These are phyloP conservation scores for Helotiales sp. DNA, from an alignment of 2,329 filamentous ascomycete species.

Conservation along the genomic window DNA sequence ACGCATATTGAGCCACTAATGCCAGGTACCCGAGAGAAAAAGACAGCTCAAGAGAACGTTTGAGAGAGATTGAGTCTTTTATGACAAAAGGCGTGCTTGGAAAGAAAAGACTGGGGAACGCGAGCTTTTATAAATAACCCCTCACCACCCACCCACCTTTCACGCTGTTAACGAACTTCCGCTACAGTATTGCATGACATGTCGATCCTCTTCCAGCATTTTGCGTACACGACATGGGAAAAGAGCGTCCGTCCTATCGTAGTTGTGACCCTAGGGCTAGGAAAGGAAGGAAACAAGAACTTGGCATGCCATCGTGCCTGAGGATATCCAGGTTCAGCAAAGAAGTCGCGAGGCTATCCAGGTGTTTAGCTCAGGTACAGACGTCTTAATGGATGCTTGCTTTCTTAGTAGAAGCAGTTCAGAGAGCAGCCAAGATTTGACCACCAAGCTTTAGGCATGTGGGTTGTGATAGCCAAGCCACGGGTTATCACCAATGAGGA, in stretches of 20 bases:
- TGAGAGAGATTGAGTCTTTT: conserved; percentile 13
- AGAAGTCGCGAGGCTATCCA: not conserved
- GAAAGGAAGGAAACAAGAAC: conserved; percentile 13
- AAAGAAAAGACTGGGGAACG: not conserved
- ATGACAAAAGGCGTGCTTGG: conserved; percentile 10
- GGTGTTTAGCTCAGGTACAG: conserved; percentile 9
- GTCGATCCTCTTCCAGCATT: not conserved
- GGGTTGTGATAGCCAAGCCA: not conserved
- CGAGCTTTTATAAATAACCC: conserved; percentile 12
- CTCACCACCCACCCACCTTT: not conserved
- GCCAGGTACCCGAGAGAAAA: not conserved
- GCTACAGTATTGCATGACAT: not conserved
- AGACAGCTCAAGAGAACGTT: conserved; percentile 4
- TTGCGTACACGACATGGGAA: not conserved
- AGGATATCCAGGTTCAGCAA: not conserved
- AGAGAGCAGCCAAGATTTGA: conserved; percentile 1
- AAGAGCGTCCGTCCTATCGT: not conserved
- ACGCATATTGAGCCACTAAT: conserved; percentile 12
- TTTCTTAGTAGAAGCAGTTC: not conserved
- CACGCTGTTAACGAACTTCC: not conserved
- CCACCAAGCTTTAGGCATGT: not conserved
- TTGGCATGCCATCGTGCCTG: conserved; percentile 13
- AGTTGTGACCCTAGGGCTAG: conserved; percentile 8
- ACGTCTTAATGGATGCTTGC: not conserved
- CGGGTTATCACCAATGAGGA: not conserved